Conservation (phyloP, 2,329 filamentous ascomycete species). For the Pyrenochaeta sp. region DNA sequence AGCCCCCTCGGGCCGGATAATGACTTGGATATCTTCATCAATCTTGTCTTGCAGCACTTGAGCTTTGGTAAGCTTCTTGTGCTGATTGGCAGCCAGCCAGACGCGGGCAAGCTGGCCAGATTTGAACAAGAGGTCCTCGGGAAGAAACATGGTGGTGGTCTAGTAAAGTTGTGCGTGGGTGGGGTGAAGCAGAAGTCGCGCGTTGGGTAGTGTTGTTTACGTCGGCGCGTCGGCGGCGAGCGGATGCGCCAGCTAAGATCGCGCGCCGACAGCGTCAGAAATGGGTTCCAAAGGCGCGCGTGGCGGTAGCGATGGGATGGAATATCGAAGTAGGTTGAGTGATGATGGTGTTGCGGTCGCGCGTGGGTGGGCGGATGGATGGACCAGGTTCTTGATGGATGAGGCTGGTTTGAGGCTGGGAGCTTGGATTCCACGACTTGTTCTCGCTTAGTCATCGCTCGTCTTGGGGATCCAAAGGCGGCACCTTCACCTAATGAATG, state of each 20-base stretch:
- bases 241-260: slow-evolving; percentile 32
- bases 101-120: slow-evolving; percentile 96
- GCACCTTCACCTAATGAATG: background rate
- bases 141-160: slow-evolving; percentile 83
- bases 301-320: slow-evolving; percentile 33
- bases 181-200: slow-evolving; percentile 26
- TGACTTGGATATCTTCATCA: slow-evolving; percentile 91
- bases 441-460: slow-evolving; percentile 12
- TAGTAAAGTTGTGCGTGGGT: slow-evolving; percentile 15
- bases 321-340: slow-evolving; percentile 19
- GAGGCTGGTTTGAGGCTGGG: slow-evolving; percentile 21
- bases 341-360: slow-evolving; percentile 33
- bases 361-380: slow-evolving; percentile 26
- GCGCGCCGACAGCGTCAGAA: slow-evolving; percentile 31
- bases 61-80: slow-evolving; percentile 97
- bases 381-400: slow-evolving; percentile 16
- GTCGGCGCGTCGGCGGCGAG: slow-evolving; percentile 40
- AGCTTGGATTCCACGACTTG: slow-evolving; percentile 3
- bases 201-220: slow-evolving; percentile 40
- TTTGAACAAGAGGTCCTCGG: slow-evolving; percentile 93
- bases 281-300: slow-evolving; percentile 25
- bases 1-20: slow-evolving; percentile 74
- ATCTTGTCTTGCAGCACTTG: slow-evolving; percentile 95
- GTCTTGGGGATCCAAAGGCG: background rate
- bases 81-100: slow-evolving; percentile 97